Percentiles rank a stretch among this genome's conserved stretches.
Conservation (phyloP, 176 grass and related monocot species). For the Rhynchospora tenuis region DNA sequence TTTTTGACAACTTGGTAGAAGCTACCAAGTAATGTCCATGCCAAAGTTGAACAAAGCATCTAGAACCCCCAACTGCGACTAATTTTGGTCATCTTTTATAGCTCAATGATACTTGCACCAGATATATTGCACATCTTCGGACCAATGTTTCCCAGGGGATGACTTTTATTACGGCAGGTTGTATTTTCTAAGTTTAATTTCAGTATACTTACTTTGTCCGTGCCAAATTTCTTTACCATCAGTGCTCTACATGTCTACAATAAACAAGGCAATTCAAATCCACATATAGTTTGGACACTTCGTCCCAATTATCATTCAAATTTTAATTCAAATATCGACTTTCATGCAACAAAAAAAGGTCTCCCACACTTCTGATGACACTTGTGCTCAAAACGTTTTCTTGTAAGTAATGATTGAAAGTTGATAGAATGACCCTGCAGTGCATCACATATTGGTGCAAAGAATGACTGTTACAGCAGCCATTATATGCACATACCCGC, state of each 20-base stretch:
- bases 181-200: not conserved
- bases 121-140: not conserved
- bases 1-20: too few species aligned
- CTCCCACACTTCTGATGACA: not conserved
- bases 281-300: not conserved
- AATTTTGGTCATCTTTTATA: too few species aligned
- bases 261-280: slow-evolving; percentile 1
- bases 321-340: not conserved
- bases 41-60: too few species aligned
- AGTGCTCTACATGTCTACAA: not conserved
- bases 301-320: not conserved
- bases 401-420: not conserved
- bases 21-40: too few species aligned
- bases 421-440: not conserved
- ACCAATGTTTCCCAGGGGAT: slow-evolving; percentile 15
- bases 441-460: not conserved
- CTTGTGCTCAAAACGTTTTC: not conserved
- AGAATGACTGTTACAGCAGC: not conserved
- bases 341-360: not conserved
- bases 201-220: not conserved
- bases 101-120: too few species aligned
- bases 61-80: too few species aligned
- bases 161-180: not conserved
- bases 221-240: not conserved
- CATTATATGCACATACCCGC: slow-evolving; percentile 39